Evolutionary conservation across 495 filamentous ascomycete species (phyloP).

Genomic region (Elasticomyces elasticus): DNA sequence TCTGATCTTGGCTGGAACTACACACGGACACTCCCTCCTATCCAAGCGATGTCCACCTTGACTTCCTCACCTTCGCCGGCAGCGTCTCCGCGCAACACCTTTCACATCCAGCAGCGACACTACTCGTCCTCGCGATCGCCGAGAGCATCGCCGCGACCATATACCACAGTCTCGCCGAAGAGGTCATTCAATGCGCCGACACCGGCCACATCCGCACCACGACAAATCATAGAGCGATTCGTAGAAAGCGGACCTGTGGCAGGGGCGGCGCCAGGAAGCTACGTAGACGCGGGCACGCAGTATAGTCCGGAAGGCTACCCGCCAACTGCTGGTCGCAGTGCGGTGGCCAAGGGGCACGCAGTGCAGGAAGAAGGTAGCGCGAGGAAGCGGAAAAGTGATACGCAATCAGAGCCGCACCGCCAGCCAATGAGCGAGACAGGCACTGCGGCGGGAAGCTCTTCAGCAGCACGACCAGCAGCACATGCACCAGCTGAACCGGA

Average conservation of each 20-base stretch:
- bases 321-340: conserved; percentile 20
- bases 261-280: conserved; percentile 2
- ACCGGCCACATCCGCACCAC: not conserved
- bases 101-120: conserved; percentile 8
- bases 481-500: conserved; percentile 9
- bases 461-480: not conserved
- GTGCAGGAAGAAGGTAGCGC: not conserved
- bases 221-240: not conserved
- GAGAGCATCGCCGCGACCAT: not conserved
- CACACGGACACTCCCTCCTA: not conserved
- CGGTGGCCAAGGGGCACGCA: not conserved
- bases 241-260: conserved; percentile 1
- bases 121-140: conserved; percentile 1
- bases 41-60: conserved; percentile 11
- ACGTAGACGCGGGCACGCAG: conserved; percentile 30
- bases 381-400: conserved; percentile 15
- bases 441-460: conserved; percentile 3
- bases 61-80: conserved; percentile 17
- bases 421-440: conserved; percentile 5
- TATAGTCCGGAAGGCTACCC: conserved; percentile 32
- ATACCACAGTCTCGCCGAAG: conserved; percentile 5
- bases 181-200: conserved; percentile 15
- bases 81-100: conserved; percentile 13
- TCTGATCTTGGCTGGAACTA: not conserved
- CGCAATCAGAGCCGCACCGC: conserved; percentile 2